Conservation (phyloP, 257 asterid genomes). For the Hygrophila difformis region DNA sequence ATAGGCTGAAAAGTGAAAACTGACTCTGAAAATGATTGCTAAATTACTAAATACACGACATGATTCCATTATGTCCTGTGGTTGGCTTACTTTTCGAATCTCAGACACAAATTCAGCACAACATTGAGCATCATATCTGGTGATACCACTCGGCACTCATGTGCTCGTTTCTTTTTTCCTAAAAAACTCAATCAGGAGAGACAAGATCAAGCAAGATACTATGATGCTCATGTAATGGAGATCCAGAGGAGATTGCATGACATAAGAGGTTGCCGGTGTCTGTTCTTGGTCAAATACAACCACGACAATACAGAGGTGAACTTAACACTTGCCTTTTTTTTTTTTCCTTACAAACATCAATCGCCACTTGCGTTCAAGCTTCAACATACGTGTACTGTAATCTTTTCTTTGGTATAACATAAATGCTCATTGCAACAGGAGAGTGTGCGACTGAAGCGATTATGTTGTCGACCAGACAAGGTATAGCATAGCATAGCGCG, state of each 20-base stretch:
- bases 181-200: constrained; percentile 62
- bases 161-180: too few relatives aligned
- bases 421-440: constrained; percentile 36
- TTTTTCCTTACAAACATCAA: background rate
- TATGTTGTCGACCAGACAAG: constrained; percentile 65
- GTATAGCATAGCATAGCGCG: constrained; percentile 6
- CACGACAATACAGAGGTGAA: constrained; percentile 56
- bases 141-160: too few relatives aligned
- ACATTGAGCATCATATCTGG: too few relatives aligned
- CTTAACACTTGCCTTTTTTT: background rate
- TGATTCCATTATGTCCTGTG: too few relatives aligned
- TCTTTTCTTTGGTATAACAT: background rate
- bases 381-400: too few relatives aligned
- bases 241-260: constrained; percentile 75
- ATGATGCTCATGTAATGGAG: constrained; percentile 52
- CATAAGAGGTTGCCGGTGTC: constrained; percentile 85
- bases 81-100: too few relatives aligned
- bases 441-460: constrained; percentile 54
- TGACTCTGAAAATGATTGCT: too few relatives aligned
- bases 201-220: constrained; percentile 60
- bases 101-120: too few relatives aligned
- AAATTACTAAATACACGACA: too few relatives aligned
- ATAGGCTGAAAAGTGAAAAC: too few relatives aligned
- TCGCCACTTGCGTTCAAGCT: background rate
- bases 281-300: constrained; percentile 57